Evolutionary conservation across 2,329 filamentous ascomycete genomes (phyloP), one percentile per base, ranked within the genome.

Genomic region (Colletotrichum karsti): DNA sequence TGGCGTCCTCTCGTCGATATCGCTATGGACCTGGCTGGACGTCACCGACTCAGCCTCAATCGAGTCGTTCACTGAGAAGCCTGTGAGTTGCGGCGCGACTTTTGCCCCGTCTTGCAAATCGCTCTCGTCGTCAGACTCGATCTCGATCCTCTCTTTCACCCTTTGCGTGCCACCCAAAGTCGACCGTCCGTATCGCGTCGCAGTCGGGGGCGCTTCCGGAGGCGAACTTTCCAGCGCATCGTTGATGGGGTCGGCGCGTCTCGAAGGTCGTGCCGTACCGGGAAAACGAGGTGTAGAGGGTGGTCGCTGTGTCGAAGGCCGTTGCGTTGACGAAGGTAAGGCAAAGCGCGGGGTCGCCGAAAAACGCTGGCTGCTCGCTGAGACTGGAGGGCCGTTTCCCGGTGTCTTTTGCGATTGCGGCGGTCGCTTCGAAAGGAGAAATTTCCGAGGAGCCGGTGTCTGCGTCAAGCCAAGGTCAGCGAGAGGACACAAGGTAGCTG

Each of bases 381-480:
- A 61, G 10, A 9, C 67, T 5, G 28, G 72, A 63, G 22, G 69
- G 2, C 44, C 64, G 53, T 44, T 64, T 2, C 44, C 74, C 24
- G 76, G 71, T 12, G 76, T 76, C 22, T 76, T 76, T 26, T 77
- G 77, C 6, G 71, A 71, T 20, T 76, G 74, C n/a, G 76, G 72
- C 13, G 74, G 73, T 30, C 79, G 70, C 62, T 78, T 81, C 3
- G 78, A 73, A 7, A 79, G 74, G 60, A 82, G 73, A 63, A 83
- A 82, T 6, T 79, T 76, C 67, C 79, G 76, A 20, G 81, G 79
- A 7, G 78, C 76, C 5, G 80, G 78, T 35, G 81, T 82, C 81
- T 82, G 54, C 6, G 3, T 12, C 0, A 22, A 20, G 3, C 3
- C 1, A 8, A 10, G 41, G 41, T 61, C 0, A 61, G 46, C 48